Conservation (phyloP, 768 basidiomycete genomes). For the Kwoniella newhampshirensis region DNA sequence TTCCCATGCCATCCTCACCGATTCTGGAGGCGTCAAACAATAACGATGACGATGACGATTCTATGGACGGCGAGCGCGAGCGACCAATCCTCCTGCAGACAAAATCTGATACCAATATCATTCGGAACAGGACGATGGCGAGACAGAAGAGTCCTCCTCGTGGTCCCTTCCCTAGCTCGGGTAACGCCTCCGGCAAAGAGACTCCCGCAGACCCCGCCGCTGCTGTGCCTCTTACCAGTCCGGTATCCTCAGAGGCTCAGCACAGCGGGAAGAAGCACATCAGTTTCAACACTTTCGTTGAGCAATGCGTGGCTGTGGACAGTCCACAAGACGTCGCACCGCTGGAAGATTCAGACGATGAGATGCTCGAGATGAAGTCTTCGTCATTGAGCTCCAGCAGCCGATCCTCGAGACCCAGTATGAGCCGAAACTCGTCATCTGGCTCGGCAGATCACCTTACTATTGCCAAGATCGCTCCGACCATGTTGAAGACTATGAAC, state of each 20-base stretch:
- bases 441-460: slow-evolving; percentile 62
- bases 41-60: slow-evolving; percentile 54
- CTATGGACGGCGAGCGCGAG: slow-evolving; percentile 56
- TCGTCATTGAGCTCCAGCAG: slow-evolving; percentile 38
- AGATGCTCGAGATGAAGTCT: slow-evolving; percentile 67
- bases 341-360: slow-evolving; percentile 53
- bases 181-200: slow-evolving; percentile 33
- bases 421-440: slow-evolving; percentile 41
- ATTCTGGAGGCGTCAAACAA: slow-evolving; percentile 58
- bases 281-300: slow-evolving; percentile 95
- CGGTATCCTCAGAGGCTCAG: slow-evolving; percentile 6
- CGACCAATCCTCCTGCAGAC: slow-evolving; percentile 73
- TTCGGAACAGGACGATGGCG: slow-evolving; percentile 33
- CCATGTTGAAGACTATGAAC: slow-evolving; percentile 74
- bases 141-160: slow-evolving; percentile 66
- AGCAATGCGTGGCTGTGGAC: slow-evolving; percentile 74
- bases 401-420: slow-evolving; percentile 45
- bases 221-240: slow-evolving; percentile 37
- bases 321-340: slow-evolving; percentile 42
- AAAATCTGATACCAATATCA: slow-evolving; percentile 83
- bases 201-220: slow-evolving; percentile 27
- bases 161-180: slow-evolving; percentile 53
- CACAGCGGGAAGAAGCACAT: slow-evolving; percentile 70
- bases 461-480: slow-evolving; percentile 73
- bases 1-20: slow-evolving; percentile 66